Percentiles rank a stretch among this genome's conserved stretches.
Evolutionary conservation across 1,139 yeast species (phyloP).

Genomic region (Suhomyces yuchorum): DNA sequence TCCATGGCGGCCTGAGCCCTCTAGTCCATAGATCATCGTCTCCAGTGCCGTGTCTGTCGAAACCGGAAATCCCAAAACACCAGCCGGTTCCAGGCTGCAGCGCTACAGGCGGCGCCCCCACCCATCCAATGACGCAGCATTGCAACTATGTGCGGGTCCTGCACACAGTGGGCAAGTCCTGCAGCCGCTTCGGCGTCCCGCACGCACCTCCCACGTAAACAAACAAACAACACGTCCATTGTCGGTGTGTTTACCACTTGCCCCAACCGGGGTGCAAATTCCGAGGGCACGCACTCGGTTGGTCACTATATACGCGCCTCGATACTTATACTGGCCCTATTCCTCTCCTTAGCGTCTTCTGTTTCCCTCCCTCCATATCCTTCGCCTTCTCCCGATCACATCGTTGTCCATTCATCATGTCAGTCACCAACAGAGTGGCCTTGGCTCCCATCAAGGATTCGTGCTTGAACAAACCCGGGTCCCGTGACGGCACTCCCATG

Average conservation of each 20-base stretch:
- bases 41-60: conserved; percentile 1
- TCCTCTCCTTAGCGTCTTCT: neutral
- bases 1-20: too few relatives aligned
- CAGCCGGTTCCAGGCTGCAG: conserved; percentile 1
- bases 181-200: neutral
- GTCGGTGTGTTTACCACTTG: conserved; percentile 12
- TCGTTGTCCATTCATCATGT: conserved; percentile 7
- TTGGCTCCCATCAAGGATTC: conserved; percentile 41
- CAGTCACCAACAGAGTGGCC: conserved; percentile 33
- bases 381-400: neutral
- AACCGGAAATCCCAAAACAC: conserved; percentile 8
- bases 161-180: neutral
- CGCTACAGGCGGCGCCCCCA: neutral
- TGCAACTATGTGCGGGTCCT: neutral
- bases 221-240: conserved; percentile 13
- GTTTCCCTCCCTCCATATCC: neutral
- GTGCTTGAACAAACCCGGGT: conserved; percentile 29
- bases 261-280: conserved; percentile 9
- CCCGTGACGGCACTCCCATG: conserved; percentile 17
- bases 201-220: conserved; percentile 6
- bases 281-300: conserved; percentile 5
- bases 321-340: conserved; percentile 5
- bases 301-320: conserved; percentile 4
- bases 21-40: neutral
- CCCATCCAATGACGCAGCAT: neutral